These are phyloP conservation scores for Celoporthe dispersa DNA, from an alignment of 2,329 filamentous ascomycete genomes.

Conservation along the genomic window DNA sequence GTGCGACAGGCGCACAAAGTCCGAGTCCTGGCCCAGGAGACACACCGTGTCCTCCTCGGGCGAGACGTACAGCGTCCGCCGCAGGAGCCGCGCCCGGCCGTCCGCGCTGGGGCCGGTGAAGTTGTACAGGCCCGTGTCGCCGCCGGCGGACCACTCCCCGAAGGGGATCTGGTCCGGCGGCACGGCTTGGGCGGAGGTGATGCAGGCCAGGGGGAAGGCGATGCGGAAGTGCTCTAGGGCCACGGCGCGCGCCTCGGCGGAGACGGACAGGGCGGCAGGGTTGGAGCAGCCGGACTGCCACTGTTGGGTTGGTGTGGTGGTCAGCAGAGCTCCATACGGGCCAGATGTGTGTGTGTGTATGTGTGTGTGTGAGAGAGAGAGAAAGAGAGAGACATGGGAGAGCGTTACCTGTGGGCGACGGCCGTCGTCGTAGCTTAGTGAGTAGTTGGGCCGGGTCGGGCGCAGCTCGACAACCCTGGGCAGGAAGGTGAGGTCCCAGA, in stretches of 20 bases:
- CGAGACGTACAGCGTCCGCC: constrained; percentile 38
- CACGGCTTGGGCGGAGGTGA: constrained; percentile 8
- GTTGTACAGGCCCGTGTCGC: constrained; percentile 28
- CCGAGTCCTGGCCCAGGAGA: constrained; percentile 38
- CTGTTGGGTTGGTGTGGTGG: constrained; percentile 9
- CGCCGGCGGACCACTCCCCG: constrained; percentile 18
- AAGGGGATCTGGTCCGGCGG: background rate
- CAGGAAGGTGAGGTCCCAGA: constrained; percentile 41
- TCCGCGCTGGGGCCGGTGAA: constrained; percentile 17
- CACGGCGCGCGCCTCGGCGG: constrained; percentile 38
- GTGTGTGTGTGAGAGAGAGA: background rate
- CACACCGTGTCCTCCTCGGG: constrained; percentile 39
- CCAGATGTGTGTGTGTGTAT: background rate
- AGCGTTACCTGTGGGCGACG: constrained; percentile 20
- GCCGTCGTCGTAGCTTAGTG: constrained; percentile 31
- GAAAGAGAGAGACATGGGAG: background rate
- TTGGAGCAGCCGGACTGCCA: constrained; percentile 42
- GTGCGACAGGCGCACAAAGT: constrained; percentile 32
- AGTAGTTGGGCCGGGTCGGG: constrained; percentile 38
- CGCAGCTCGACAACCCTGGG: constrained; percentile 43
- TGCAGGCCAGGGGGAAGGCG: constrained; percentile 35
- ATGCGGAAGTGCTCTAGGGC: constrained; percentile 40
- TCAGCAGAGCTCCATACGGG: background rate
- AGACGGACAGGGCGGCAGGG: constrained; percentile 40
- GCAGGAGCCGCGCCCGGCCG: constrained; percentile 12